Evolutionary conservation across 1,139 yeast genomes (phyloP).

Genomic region (Nakaseomyces nivariensis): DNA sequence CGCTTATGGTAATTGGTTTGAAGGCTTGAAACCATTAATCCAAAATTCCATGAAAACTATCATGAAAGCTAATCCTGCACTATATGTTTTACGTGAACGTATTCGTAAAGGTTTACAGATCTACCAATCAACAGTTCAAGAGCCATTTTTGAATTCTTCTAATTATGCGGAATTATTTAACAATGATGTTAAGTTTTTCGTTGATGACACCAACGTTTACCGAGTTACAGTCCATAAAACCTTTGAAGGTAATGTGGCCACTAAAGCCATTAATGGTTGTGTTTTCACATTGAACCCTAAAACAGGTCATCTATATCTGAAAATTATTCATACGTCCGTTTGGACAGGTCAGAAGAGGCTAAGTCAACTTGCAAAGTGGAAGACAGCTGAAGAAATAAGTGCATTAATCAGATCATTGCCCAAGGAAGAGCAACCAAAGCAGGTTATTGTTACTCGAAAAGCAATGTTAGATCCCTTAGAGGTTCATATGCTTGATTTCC

Average conservation of each 20-base stretch:
- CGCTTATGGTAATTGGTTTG: conserved; percentile 96
- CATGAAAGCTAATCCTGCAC: conserved; percentile 91
- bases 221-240: conserved; percentile 91
- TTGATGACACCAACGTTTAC: conserved; percentile 90
- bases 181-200: conserved; percentile 69
- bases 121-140: conserved; percentile 89
- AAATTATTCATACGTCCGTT: conserved; percentile 85
- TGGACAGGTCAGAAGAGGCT: conserved; percentile 97
- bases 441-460: conserved; percentile 78
- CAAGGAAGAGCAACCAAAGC: conserved; percentile 89
- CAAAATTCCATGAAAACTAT: conserved; percentile 90
- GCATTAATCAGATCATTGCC: conserved; percentile 85
- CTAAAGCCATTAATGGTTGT: conserved; percentile 91
- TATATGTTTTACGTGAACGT: conserved; percentile 85
- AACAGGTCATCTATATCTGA: conserved; percentile 79
- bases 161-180: conserved; percentile 87
- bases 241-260: conserved; percentile 84
- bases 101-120: conserved; percentile 88
- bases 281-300: conserved; percentile 83
- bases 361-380: conserved; percentile 94
- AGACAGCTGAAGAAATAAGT: conserved; percentile 95
- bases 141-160: conserved; percentile 78
- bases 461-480: conserved; percentile 93
- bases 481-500: conserved; percentile 95
- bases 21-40: conserved; percentile 81